Percentiles rank a stretch among this genome's conserved stretches.
phyloP scores from a whole-genome alignment of 2,329 filamentous ascomycete genomes.

The Sarocladiaceae sp. region DNA sequence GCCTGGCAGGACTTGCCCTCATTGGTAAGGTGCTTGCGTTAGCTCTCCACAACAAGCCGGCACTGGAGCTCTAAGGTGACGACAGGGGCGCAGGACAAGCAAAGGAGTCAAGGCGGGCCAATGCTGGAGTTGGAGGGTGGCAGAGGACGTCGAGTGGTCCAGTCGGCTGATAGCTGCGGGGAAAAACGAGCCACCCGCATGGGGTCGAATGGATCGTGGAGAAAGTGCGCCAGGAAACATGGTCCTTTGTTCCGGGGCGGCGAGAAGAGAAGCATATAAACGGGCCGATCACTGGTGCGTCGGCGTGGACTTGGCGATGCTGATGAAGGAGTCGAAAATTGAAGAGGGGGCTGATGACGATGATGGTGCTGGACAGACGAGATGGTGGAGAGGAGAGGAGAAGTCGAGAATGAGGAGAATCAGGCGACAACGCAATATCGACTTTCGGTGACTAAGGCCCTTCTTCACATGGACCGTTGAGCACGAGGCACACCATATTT shows the following conservation, averaged over 20 bases:
- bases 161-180: conserved; percentile 2
- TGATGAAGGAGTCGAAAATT: neutral
- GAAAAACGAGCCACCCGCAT: neutral
- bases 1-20: neutral
- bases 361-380: too few relatives aligned
- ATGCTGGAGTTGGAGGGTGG: conserved; percentile 4
- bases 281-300: conserved; percentile 6
- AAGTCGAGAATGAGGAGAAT: too few relatives aligned
- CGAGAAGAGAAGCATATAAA: conserved; percentile 1
- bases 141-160: neutral
- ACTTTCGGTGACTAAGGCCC: too few relatives aligned
- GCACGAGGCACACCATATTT: too few relatives aligned
- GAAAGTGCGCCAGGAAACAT: conserved; percentile 3
- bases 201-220: conserved; percentile 7
- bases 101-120: neutral
- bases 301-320: conserved; percentile 7
- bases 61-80: conserved; percentile 5
- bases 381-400: neutral
- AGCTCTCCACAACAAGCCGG: conserved; percentile 6
- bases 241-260: conserved; percentile 9
- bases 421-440: too few relatives aligned
- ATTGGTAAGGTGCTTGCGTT: conserved; percentile 3
- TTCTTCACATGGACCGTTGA: too few relatives aligned
- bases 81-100: neutral
- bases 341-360: neutral